Conservation (phyloP, 768 basidiomycete genomes). For the Serendipita sp. region DNA sequence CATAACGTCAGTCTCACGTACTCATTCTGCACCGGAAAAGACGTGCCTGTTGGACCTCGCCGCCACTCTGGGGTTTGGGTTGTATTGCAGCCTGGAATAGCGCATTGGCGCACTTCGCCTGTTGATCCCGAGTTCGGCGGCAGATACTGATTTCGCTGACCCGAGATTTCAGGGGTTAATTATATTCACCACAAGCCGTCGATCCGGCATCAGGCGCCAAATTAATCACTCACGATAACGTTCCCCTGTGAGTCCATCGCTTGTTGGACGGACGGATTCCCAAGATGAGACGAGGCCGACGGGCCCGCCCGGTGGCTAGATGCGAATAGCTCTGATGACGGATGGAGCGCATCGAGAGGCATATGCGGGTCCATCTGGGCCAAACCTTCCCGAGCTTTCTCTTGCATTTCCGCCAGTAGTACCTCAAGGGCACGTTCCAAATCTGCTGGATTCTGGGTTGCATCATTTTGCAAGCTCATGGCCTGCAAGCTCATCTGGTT, state of each 20-base stretch:
- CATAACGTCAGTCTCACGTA: background rate
- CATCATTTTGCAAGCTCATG: too few relatives aligned
- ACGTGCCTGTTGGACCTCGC: background rate
- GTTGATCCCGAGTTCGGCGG: background rate
- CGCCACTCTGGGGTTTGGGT: conserved; percentile 1
- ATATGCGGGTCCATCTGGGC: too few relatives aligned
- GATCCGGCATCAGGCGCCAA: background rate
- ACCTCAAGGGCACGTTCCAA: too few relatives aligned
- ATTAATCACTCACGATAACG: too few relatives aligned
- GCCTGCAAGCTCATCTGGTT: too few relatives aligned
- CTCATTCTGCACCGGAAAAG: background rate
- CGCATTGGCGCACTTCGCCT: background rate
- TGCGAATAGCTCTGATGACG: background rate
- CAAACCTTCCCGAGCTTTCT: too few relatives aligned
- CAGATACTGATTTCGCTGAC: background rate
- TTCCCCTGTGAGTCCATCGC: background rate
- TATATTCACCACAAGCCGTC: background rate
- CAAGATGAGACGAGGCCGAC: background rate
- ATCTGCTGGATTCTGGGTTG: too few relatives aligned
- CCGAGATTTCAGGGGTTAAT: background rate
- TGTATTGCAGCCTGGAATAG: background rate
- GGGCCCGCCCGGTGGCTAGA: background rate
- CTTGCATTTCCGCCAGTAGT: too few relatives aligned
- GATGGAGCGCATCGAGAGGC: too few relatives aligned
- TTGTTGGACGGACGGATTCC: background rate